Evolutionary conservation across 768 basidiomycete species (phyloP).

Genomic region (Boletus tomentosulus): DNA sequence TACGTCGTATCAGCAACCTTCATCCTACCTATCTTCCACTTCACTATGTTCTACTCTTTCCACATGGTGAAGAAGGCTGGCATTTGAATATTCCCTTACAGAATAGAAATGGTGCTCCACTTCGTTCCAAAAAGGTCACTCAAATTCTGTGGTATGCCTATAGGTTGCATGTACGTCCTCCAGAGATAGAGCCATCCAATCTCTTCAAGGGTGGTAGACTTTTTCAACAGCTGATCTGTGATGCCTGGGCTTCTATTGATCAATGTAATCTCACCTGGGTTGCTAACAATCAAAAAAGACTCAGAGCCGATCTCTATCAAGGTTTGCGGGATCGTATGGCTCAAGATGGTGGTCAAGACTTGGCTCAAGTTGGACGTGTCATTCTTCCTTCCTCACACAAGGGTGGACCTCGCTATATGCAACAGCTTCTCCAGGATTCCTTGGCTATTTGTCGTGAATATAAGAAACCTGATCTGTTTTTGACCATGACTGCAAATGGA

Average conservation of each 20-base stretch:
- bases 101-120: background rate
- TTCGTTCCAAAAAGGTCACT: slow-evolving; percentile 23
- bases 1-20: slow-evolving; percentile 32
- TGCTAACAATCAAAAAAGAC: slow-evolving; percentile 28
- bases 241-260: slow-evolving; percentile 44
- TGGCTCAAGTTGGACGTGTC: slow-evolving; percentile 30
- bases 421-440: slow-evolving; percentile 41
- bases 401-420: slow-evolving; percentile 43
- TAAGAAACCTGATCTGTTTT: slow-evolving; percentile 40
- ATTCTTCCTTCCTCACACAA: slow-evolving; percentile 40
- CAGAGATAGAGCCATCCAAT: slow-evolving; percentile 12
- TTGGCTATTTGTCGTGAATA: slow-evolving; percentile 41
- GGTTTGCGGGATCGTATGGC: slow-evolving; percentile 33
- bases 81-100: slow-evolving; percentile 20
- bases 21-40: slow-evolving; percentile 36
- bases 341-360: slow-evolving; percentile 21
- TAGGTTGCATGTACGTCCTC: slow-evolving; percentile 22
- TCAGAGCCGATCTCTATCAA: slow-evolving; percentile 34
- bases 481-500: slow-evolving; percentile 53
- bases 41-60: slow-evolving; percentile 45
- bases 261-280: slow-evolving; percentile 36
- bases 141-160: slow-evolving; percentile 31
- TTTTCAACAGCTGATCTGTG: slow-evolving; percentile 43
- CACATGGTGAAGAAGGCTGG: slow-evolving; percentile 38
- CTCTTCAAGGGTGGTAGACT: slow-evolving; percentile 37